phyloP scores from a whole-genome alignment of 768 basidiomycete genomes.

The Leccinum olivaceopallidum region DNA sequence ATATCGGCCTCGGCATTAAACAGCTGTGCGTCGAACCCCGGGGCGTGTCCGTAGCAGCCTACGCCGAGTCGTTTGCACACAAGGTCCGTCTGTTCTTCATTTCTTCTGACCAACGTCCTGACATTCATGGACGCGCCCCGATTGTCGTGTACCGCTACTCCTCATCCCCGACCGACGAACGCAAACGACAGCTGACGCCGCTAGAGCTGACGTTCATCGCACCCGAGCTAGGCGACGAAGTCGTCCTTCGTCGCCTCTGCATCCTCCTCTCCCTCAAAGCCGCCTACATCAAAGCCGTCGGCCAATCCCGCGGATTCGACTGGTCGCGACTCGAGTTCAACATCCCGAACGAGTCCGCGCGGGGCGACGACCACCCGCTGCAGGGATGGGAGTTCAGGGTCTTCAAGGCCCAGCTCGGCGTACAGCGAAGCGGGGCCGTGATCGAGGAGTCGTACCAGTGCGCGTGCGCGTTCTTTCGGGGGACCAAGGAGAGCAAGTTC shows the following conservation, averaged over 20 bases:
- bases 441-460: slow-evolving; percentile 76
- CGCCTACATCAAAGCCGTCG: slow-evolving; percentile 83
- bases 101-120: neutral
- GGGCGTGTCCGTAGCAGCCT: slow-evolving; percentile 58
- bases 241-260: slow-evolving; percentile 70
- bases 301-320: slow-evolving; percentile 79
- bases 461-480: slow-evolving; percentile 75
- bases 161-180: too few relatives aligned
- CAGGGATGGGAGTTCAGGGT: slow-evolving; percentile 87
- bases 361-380: slow-evolving; percentile 67
- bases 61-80: slow-evolving; percentile 71
- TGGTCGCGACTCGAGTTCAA: slow-evolving; percentile 82
- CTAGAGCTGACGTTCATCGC: slow-evolving; percentile 55
- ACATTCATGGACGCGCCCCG: neutral
- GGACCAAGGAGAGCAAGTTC: slow-evolving; percentile 62
- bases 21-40: slow-evolving; percentile 63
- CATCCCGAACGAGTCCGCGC: slow-evolving; percentile 59
- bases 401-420: slow-evolving; percentile 72
- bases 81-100: slow-evolving; percentile 49
- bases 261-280: slow-evolving; percentile 79
- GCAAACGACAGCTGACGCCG: slow-evolving; percentile 40
- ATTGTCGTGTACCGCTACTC: neutral
- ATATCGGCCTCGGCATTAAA: slow-evolving; percentile 81
- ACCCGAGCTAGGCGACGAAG: slow-evolving; percentile 55
- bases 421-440: slow-evolving; percentile 51